Evolutionary conservation across 2,329 filamentous ascomycete species (phyloP), one percentile per base, ranked within the genome.

Genomic region (Tolypocladium capitatum): DNA sequence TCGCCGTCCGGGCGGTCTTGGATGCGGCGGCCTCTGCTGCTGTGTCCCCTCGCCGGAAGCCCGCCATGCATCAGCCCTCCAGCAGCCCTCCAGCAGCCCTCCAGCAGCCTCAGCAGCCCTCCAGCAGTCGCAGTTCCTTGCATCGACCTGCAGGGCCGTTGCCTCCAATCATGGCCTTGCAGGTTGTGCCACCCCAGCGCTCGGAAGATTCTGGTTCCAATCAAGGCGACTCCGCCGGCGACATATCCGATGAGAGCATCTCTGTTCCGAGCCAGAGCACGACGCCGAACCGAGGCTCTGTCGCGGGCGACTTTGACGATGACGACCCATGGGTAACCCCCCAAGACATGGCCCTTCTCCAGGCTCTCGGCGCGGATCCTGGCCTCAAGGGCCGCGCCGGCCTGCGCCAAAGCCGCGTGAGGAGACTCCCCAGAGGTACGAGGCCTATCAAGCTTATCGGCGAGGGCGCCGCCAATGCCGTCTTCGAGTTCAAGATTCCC

Each of bases 401-500:
- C 31, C 45, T 42, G 40, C 45, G 49, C 10, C 46, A 47, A n/a
- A 42, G 49, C 21, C 48, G 47, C 31, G 21, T 67, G 48, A 66
- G 60, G 51, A 56, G 56, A 20, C 60, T 68, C 6, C 64, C 65
- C 27, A 52, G 50, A 41, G 63, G 63, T 30, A 60, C 62, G 35
- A 61, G 56, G 27, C 62, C 64, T 14, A 52, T 65, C 45, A 60
- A 63, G 46, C 67, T 78, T 49, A 64, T 80, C 21, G 75, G 73
- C 27, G 86, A 92, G 63, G 86, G 86, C 24, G 81, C 84, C 24
- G 85, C 86, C 46, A 91, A 92, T 62, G 75, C 83, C 46, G 82
- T 90, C 52, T 89, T 86, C 58, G 74, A 74, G 54, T 72, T 85
- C 48, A 66, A 68, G 42, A 51, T 71, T 20, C 63, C 68, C 5